phyloP scores from a whole-genome alignment of 495 filamentous ascomycete genomes.

The Hypoxylon subgilvum region DNA sequence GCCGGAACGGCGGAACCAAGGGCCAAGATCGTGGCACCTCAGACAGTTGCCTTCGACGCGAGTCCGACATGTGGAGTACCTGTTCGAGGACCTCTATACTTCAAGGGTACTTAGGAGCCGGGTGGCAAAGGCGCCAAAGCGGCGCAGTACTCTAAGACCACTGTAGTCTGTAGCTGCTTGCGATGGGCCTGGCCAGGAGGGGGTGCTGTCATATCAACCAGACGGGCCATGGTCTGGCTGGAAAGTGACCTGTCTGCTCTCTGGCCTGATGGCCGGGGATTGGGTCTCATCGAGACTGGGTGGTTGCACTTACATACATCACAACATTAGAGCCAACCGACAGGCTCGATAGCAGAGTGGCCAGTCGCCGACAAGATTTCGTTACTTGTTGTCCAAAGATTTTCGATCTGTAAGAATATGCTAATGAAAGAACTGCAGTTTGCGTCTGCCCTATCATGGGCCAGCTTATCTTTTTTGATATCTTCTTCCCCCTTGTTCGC shows the following conservation, averaged over 20 bases:
- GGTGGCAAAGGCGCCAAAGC: slow-evolving; percentile 7
- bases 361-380: not conserved
- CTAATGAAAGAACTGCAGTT: not conserved
- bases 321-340: slow-evolving; percentile 16
- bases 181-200: slow-evolving; percentile 14
- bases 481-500: not conserved
- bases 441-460: not conserved
- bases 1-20: slow-evolving; percentile 1
- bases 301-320: slow-evolving; percentile 15
- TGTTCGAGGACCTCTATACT: not conserved
- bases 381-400: not conserved
- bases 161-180: slow-evolving; percentile 8
- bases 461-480: not conserved
- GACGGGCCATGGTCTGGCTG: slow-evolving; percentile 6
- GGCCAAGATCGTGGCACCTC: not conserved
- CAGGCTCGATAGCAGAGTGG: slow-evolving; percentile 8
- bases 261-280: slow-evolving; percentile 1
- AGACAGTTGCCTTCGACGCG: not conserved
- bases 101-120: slow-evolving; percentile 3
- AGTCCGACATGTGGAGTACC: slow-evolving; percentile 3
- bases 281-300: slow-evolving; percentile 1
- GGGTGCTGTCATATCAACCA: slow-evolving; percentile 18
- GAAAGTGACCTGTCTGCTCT: slow-evolving; percentile 3
- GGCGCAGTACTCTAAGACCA: slow-evolving; percentile 18
- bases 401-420: not conserved